phyloP scores from a whole-genome alignment of 495 filamentous ascomycete genomes.

The Lasiosphaeria ovina region DNA sequence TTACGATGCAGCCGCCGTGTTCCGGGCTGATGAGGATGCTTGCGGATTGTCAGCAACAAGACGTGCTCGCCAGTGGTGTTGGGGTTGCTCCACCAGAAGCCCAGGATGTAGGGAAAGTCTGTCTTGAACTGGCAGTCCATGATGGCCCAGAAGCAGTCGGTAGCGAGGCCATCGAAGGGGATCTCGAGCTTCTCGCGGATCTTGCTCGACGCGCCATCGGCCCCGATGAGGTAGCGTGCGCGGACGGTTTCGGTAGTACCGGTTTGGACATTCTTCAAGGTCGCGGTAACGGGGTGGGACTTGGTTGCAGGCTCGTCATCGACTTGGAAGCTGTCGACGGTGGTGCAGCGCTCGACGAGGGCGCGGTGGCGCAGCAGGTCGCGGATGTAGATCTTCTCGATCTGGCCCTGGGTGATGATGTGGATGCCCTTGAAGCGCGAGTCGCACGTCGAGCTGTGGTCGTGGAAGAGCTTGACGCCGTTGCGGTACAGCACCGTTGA shows the following conservation, averaged over 20 bases:
- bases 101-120: neutral
- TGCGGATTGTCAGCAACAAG: neutral
- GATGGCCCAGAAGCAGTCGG: neutral
- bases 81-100: neutral
- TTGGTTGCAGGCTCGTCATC: neutral
- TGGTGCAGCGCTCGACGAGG: neutral
- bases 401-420: neutral
- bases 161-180: neutral
- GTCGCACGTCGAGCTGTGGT: neutral
- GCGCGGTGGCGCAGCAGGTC: neutral
- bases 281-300: neutral
- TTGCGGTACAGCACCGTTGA: neutral
- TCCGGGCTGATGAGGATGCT: neutral
- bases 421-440: neutral
- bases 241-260: neutral
- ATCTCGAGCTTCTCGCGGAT: neutral
- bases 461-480: neutral
- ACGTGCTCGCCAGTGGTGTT: neutral
- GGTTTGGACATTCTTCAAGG: neutral
- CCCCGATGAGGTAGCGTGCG: neutral
- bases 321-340: neutral
- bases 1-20: slow-evolving; percentile 2
- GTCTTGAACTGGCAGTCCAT: neutral
- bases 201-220: neutral
- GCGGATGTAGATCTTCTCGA: neutral